A percentile compares a stretch with the other conserved stretches of the same genome.
Conservation (phyloP, 805 yeast species). For the Kazachstania psychrophila region DNA sequence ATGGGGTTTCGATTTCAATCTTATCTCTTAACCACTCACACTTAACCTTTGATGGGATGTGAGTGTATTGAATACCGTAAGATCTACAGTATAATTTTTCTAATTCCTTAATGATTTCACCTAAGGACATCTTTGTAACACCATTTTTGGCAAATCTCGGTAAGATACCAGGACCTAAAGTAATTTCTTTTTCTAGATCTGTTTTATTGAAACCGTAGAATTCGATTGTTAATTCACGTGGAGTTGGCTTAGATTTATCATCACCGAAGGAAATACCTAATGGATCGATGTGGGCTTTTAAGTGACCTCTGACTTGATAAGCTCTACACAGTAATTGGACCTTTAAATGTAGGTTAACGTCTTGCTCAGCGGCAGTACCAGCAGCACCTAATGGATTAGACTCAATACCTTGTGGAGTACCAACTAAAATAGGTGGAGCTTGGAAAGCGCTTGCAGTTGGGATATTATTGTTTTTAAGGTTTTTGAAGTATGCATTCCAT, state of each 20-base stretch:
- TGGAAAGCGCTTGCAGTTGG: conserved; percentile 69
- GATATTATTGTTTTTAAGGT: conserved; percentile 61
- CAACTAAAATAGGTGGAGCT: conserved; percentile 88
- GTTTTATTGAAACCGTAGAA: conserved; percentile 85
- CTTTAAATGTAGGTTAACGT: conserved; percentile 80
- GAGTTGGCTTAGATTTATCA: conserved; percentile 42
- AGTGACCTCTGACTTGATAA: conserved; percentile 97
- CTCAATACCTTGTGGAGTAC: conserved; percentile 67
- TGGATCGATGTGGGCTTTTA: conserved; percentile 94
- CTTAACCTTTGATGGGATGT: conserved; percentile 87
- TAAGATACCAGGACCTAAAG: conserved; percentile 94
- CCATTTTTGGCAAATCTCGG: conserved; percentile 74
- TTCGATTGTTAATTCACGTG: conserved; percentile 84
- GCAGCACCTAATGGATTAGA: conserved; percentile 38
- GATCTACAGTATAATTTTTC: conserved; percentile 79
- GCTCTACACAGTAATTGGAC: conserved; percentile 96
- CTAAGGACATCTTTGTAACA: conserved; percentile 54
- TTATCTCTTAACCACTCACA: conserved; percentile 99
- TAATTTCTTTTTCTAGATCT: conserved; percentile 74
- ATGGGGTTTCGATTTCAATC: conserved; percentile 86
- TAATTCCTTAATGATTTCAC: conserved; percentile 68
- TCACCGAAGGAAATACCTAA: conserved; percentile 80
- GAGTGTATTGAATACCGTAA: conserved; percentile 93
- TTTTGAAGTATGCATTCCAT: conserved; percentile 95
- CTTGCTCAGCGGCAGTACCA: conserved; percentile 41